Conservation (phyloP, 2,329 filamentous ascomycete species). For the Hypoxylon sp. region DNA sequence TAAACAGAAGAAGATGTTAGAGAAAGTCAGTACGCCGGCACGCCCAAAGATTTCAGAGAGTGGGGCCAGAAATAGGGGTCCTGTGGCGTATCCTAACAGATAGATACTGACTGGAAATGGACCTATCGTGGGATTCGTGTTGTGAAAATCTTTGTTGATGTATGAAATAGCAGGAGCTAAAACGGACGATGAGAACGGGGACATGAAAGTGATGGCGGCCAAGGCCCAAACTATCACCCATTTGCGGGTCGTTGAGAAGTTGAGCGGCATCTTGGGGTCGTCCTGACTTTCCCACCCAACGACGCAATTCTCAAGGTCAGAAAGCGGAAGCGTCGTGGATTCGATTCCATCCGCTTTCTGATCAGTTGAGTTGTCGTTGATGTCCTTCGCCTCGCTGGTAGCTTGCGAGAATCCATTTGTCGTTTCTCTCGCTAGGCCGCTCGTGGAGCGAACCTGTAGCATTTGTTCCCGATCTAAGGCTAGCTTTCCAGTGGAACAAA, state of each 20-base stretch:
- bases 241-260: conserved; percentile 67
- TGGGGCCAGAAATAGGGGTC: conserved; percentile 68
- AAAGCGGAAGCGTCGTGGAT: conserved; percentile 58
- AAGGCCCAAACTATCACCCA: conserved; percentile 69
- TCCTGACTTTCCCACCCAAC: conserved; percentile 71
- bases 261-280: conserved; percentile 70
- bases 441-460: conserved; percentile 29
- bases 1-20: conserved; percentile 71
- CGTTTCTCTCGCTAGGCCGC: conserved; percentile 20
- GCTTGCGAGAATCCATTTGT: conserved; percentile 45
- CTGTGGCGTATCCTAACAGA: conserved; percentile 69
- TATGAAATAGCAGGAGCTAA: conserved; percentile 62
- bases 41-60: conserved; percentile 75
- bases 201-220: conserved; percentile 72
- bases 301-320: conserved; percentile 64
- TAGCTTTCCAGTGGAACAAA: conserved; percentile 36
- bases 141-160: conserved; percentile 61
- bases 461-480: conserved; percentile 34
- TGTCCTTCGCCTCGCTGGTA: conserved; percentile 24
- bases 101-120: conserved; percentile 72
- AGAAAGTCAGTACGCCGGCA: conserved; percentile 65
- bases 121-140: conserved; percentile 57
- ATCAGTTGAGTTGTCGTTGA: conserved; percentile 44
- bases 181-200: conserved; percentile 74
- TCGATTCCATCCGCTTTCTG: conserved; percentile 50